Evolutionary conservation across 139 green algal species (phyloP).

Genomic region (Chlorella sp.): DNA sequence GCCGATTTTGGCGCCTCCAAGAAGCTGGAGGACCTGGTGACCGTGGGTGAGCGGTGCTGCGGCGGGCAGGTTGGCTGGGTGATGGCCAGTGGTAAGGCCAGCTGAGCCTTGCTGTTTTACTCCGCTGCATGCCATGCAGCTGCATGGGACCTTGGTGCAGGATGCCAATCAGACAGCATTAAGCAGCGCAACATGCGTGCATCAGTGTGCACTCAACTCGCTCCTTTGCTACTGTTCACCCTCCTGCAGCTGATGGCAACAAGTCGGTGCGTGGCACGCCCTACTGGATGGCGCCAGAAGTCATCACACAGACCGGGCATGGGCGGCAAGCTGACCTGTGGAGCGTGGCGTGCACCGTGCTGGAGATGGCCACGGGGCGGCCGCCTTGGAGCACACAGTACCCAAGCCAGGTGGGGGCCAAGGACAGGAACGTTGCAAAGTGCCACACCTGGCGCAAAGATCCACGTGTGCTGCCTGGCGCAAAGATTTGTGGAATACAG

Average conservation of each 20-base stretch:
- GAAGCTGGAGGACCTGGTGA: constrained; percentile 93
- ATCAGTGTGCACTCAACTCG: not conserved
- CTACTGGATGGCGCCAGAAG: constrained; percentile 99
- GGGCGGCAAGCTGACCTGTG: constrained; percentile 94
- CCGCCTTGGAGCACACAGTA: constrained; percentile 81
- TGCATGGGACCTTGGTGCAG: not conserved
- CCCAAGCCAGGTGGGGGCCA: constrained; percentile 33
- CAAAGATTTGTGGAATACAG: too few relatives aligned
- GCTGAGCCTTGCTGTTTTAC: too few relatives aligned
- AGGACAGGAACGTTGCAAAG: too few relatives aligned
- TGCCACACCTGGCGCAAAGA: too few relatives aligned
- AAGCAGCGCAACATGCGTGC: not conserved
- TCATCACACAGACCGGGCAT: constrained; percentile 88
- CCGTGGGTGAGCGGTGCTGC: constrained; percentile 56
- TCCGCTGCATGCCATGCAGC: too few relatives aligned
- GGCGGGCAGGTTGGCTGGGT: too few relatives aligned
- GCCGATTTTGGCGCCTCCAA: constrained; percentile 96
- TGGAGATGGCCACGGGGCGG: constrained; percentile 96
- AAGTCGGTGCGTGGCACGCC: constrained; percentile 94
- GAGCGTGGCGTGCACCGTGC: constrained; percentile 94
- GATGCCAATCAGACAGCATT: not conserved
- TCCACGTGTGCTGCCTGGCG: too few relatives aligned
- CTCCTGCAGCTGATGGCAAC: constrained; percentile 60
- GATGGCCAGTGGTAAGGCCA: too few relatives aligned
- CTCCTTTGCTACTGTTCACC: not conserved